Conservation (phyloP, 2,329 filamentous ascomycete species). For the Elsinoe batatas region DNA sequence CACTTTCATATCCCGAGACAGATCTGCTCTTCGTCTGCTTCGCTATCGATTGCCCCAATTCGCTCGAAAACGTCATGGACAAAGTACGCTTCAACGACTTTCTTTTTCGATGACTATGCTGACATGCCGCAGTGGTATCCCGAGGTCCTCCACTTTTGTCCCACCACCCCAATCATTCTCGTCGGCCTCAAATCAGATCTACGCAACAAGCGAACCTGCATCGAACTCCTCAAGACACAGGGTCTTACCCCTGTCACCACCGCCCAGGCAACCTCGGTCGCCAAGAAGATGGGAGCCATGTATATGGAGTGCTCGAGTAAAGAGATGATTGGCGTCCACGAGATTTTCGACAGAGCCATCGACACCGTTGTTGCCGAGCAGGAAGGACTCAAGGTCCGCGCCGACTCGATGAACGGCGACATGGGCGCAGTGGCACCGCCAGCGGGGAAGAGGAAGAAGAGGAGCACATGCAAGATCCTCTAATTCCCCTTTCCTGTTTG, state of each 20-base stretch:
- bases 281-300: constrained; percentile 83
- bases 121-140: constrained; percentile 72
- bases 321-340: constrained; percentile 14
- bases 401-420: constrained; percentile 25
- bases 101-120: not conserved
- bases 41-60: constrained; percentile 97
- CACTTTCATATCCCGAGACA: constrained; percentile 94
- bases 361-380: constrained; percentile 74
- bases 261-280: constrained; percentile 79
- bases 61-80: constrained; percentile 95
- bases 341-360: constrained; percentile 52
- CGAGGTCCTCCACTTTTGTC: constrained; percentile 97
- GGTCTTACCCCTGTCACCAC: constrained; percentile 89
- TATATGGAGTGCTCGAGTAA: constrained; percentile 94
- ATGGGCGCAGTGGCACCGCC: constrained; percentile 21
- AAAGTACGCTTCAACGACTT: constrained; percentile 54
- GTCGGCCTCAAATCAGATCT: constrained; percentile 96
- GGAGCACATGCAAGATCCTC: constrained; percentile 71
- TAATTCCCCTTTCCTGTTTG: constrained; percentile 33
- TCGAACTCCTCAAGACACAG: constrained; percentile 97
- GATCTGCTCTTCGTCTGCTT: constrained; percentile 98
- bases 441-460: constrained; percentile 62
- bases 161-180: constrained; percentile 89
- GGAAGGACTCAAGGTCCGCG: constrained; percentile 31
- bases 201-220: constrained; percentile 88